phyloP scores from a whole-genome alignment of 768 basidiomycete genomes.

The Amanita thiersii region DNA sequence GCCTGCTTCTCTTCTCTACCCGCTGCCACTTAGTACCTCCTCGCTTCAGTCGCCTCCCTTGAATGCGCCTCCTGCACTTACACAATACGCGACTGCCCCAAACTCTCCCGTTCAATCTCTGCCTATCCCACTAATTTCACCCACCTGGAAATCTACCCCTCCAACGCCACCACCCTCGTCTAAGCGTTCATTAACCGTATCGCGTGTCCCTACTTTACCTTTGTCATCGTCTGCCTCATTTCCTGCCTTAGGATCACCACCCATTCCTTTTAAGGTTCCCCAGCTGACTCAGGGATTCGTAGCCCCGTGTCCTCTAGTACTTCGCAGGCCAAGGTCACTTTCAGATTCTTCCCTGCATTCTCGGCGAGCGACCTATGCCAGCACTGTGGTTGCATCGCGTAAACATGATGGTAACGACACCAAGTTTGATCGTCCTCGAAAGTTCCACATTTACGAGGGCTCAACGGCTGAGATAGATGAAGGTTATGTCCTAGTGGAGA shows the following conservation, averaged over 20 bases:
- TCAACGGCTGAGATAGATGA: not conserved
- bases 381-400: no score
- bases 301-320: not conserved
- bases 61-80: conserved; percentile 11
- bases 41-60: conserved; percentile 13
- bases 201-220: conserved; percentile 22
- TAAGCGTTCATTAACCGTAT: conserved; percentile 27
- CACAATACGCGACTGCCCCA: conserved; percentile 13
- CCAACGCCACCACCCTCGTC: conserved; percentile 44
- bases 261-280: not conserved
- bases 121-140: conserved; percentile 22
- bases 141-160: conserved; percentile 52
- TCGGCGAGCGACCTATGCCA: not conserved
- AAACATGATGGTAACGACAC: not conserved
- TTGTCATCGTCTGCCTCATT: conserved; percentile 39
- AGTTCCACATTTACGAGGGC: not conserved
- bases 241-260: conserved; percentile 25
- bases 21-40: conserved; percentile 32
- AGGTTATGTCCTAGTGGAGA: not conserved
- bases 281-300: not conserved
- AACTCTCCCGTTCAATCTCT: conserved; percentile 14
- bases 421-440: not conserved
- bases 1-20: conserved; percentile 49
- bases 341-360: conserved; percentile 2
- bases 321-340: conserved; percentile 3